Evolutionary conservation across 2,329 filamentous ascomycete genomes (phyloP), one percentile per base, ranked within the genome.

Genomic region (Epichloe coenophiala): DNA sequence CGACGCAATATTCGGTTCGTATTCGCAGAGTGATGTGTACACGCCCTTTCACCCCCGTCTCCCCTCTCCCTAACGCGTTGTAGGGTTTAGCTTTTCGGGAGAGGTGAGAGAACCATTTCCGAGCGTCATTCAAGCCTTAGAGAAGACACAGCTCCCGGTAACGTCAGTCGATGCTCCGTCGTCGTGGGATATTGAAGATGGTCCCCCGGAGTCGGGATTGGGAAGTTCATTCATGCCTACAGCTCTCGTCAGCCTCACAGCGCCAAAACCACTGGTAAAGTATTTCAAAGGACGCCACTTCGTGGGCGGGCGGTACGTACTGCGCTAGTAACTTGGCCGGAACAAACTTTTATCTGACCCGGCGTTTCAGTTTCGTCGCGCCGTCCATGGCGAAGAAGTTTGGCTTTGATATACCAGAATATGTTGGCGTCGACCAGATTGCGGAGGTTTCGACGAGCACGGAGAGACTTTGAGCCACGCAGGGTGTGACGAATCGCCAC

Each of bases 21-120:
- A 15, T 31, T 40, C 39, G 27, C 19, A n/a, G 3, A 21, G n/a
- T 48, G 35, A 42, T 21, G 6, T 12, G 12, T 40, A 33, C 15
- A 13, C 13, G 17, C n/a, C 8, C 6, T 17, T 33, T 12, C 1
- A 7, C 19, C 39, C 11, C 9, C 21, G 13, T 36, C 48, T 45
- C 27, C n/a, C 21, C n/a, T 42, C 13, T 43, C 19, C 7, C 49
- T 54, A 31, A 55, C 46, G n/a, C 5, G 9, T 12, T 11, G 27
- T 37, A 85, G 84, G 88, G 7, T 98, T 98, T 71, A 93, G 86
- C 54, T 98, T 98, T 70, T 84, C 83, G 2, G 91, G 90, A 6
- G 84, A 93, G 56, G 84, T 98, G 49, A 83, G 93, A n/a, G 88
- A 95, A 57, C 93, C 93, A 1, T 98, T 97, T 62, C 83, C 84